Base-by-base conservation (phyloP, 164 flowering plant species). In the Tetracentron sinense region DNA sequence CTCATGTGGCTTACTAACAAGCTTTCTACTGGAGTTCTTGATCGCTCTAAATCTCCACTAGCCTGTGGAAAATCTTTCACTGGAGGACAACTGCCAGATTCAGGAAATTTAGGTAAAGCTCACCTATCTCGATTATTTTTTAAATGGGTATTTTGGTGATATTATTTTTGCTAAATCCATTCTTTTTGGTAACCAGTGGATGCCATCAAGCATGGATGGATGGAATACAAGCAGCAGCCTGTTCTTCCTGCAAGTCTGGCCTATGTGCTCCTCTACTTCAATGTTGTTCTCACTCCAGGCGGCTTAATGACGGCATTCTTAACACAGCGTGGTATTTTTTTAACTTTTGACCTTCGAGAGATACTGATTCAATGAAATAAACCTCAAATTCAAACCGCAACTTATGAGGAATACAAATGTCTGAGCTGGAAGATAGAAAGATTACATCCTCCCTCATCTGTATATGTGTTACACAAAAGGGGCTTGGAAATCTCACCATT, bases 211-310 rank as follows among this genome's bases (percentile, higher is more conserved):
- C 82, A 80, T 61, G 99, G 99, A 14, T 95, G 99, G 97, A 59
- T 72, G 69, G 99, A 92, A 62, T 95, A 95, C 76, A 71, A 85
- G 66, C 83, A 85, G 68, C 97, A 89, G 76, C 97, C 99, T 63
- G 97, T 88, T 80, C 92, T 95, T 63, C 99, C 99, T 66, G 99
- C 99, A 69, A 95, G 99, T 76, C 80, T 95, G 44, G 97, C 98
- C 19, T 92, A 78, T 79, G 99, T 95, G 58, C 83, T 95, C 56
- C 91, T 92, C 53, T 88, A 68, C 79, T 95, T 90, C 81, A 95
- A 95, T 74, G 77, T 85, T 67, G 96, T 90, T 66, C 96, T 95
- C 30, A 70, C 92, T 55, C 97, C 99, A 35, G 89, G 99, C 54
- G 87, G 97, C 70, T 77, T 95, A 74, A 95, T 92, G 99, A 95